These are phyloP conservation scores for Podospora pseudocomata DNA, from an alignment of 495 filamentous ascomycete species.

Conservation along the genomic window DNA sequence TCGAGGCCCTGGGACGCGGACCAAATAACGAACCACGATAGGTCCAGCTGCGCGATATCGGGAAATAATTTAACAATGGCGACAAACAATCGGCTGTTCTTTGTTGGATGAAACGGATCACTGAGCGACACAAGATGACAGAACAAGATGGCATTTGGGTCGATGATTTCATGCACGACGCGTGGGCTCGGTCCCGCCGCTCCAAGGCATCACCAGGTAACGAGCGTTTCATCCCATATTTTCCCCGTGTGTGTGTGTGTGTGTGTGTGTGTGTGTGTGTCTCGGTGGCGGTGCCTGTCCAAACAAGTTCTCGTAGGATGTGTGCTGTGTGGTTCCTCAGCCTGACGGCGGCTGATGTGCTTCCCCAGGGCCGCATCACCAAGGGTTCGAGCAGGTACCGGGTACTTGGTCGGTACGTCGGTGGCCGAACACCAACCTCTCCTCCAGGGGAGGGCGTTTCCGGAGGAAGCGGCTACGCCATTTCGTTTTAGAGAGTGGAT, in stretches of 20 bases:
- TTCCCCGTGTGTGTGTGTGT: not conserved
- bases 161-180: not conserved
- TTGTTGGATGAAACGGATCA: not conserved
- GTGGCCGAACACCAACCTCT: conserved; percentile 22
- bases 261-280: no score
- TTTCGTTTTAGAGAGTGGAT: conserved; percentile 29
- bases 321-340: not conserved
- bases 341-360: conserved; percentile 13
- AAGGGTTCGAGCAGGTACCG: conserved; percentile 23
- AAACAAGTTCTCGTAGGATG: conserved; percentile 5
- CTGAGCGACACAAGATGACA: not conserved
- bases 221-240: conserved; percentile 11
- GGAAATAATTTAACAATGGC: not conserved
- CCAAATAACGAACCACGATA: not conserved
- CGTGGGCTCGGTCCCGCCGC: not conserved
- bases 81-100: not conserved
- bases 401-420: conserved; percentile 22
- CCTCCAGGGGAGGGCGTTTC: conserved; percentile 29
- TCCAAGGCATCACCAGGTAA: conserved; percentile 3
- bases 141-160: not conserved
- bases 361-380: conserved; percentile 17
- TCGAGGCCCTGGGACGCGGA: no score
- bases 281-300: conserved; percentile 4
- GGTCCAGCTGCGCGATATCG: not conserved
- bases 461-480: conserved; percentile 35